phyloP scores from a whole-genome alignment of 345 rosid genomes.

The Pistacia vera region DNA sequence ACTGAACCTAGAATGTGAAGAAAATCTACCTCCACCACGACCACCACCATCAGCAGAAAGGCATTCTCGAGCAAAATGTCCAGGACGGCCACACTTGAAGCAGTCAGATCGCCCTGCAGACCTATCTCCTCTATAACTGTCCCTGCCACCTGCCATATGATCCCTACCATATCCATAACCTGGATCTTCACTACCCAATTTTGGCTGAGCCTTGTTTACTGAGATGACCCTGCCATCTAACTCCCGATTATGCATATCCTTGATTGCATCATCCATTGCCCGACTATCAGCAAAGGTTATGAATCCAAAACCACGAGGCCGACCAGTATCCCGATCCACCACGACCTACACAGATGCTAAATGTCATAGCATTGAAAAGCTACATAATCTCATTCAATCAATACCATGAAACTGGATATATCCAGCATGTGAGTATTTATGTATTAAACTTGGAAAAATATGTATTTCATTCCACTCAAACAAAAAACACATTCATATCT shows the following conservation, averaged over 20 bases:
- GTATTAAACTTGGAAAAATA: neutral
- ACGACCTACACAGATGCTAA: constrained; percentile 26
- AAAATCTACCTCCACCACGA: constrained; percentile 27
- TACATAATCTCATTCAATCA: neutral
- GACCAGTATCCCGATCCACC: constrained; percentile 44
- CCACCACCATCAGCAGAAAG: constrained; percentile 36
- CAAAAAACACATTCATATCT: neutral
- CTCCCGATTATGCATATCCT: constrained; percentile 43
- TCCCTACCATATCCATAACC: constrained; percentile 36
- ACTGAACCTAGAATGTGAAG: constrained; percentile 40
- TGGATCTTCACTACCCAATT: constrained; percentile 35
- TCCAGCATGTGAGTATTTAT: neutral
- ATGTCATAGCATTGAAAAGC: neutral
- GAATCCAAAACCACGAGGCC: constrained; percentile 48
- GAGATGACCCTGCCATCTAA: constrained; percentile 43
- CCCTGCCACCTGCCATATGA: constrained; percentile 31
- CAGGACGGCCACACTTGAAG: constrained; percentile 43
- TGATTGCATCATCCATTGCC: constrained; percentile 47
- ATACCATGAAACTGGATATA: neutral
- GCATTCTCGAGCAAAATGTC: constrained; percentile 49
- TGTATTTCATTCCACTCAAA: neutral
- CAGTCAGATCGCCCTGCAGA: constrained; percentile 40
- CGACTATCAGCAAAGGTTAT: constrained; percentile 37
- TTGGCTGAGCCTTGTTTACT: constrained; percentile 48
- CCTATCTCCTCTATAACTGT: constrained; percentile 38